Conservation (phyloP, 768 basidiomycete species). For the Lactarius indigo region DNA sequence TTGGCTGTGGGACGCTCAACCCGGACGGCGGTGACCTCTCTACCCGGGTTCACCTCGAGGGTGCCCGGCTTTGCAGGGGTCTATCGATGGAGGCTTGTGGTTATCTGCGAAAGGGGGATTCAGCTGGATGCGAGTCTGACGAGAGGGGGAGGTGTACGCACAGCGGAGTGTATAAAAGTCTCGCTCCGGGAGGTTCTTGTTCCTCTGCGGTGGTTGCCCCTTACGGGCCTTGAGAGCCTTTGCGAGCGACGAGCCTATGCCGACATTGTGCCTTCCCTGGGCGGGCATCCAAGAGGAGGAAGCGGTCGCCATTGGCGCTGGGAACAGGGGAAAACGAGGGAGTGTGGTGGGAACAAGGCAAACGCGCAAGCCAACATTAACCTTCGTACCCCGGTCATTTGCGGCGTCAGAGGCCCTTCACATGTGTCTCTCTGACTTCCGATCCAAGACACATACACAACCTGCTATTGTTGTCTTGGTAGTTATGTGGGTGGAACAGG, state of each 20-base stretch:
- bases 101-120: conserved; percentile 47
- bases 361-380: background rate
- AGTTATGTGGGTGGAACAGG: background rate
- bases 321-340: background rate
- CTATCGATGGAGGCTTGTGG: conserved; percentile 72
- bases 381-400: conserved; percentile 6
- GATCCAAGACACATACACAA: background rate
- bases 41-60: conserved; percentile 55
- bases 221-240: conserved; percentile 68
- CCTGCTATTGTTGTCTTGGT: background rate
- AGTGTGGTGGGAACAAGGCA: conserved; percentile 12
- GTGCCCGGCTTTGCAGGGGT: conserved; percentile 60
- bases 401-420: conserved; percentile 1
- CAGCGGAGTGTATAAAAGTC: conserved; percentile 80
- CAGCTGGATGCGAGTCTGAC: background rate
- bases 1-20: conserved; percentile 66
- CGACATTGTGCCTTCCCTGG: conserved; percentile 52
- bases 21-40: conserved; percentile 48
- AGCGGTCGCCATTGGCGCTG: conserved; percentile 15
- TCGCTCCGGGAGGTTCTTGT: conserved; percentile 51
- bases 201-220: conserved; percentile 43
- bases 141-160: conserved; percentile 34
- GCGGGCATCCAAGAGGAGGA: conserved; percentile 23
- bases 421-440: background rate
- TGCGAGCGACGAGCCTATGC: conserved; percentile 58